A percentile compares a stretch with the other conserved stretches of the same genome.
These are phyloP conservation scores for Chytridiales sp. DNA, from an alignment of 371 early-diverging fungal genomes.

Conservation along the genomic window DNA sequence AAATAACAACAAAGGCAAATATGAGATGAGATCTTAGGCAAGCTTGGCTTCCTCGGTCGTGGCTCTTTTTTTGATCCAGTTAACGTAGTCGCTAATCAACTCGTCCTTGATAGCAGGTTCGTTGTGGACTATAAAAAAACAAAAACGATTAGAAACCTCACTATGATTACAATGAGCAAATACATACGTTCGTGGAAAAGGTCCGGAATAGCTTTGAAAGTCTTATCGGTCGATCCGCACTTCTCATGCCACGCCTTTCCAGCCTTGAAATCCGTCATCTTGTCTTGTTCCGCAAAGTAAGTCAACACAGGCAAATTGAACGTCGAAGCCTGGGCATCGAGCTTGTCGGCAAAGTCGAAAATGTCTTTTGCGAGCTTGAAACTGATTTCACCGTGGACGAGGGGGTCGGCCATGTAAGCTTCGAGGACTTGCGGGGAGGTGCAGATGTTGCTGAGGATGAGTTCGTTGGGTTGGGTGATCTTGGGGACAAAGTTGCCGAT, in stretches of 20 bases:
- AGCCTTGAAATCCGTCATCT: slow-evolving; percentile 17
- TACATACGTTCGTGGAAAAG: slow-evolving; percentile 25
- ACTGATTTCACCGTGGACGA: slow-evolving; percentile 23
- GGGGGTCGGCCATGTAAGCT: slow-evolving; percentile 20
- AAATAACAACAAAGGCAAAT: too few species aligned
- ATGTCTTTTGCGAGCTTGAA: slow-evolving; percentile 25
- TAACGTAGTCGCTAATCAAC: slow-evolving; percentile 28
- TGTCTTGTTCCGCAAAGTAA: slow-evolving; percentile 22
- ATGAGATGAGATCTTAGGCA: too few species aligned
- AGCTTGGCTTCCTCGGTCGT: too few species aligned
- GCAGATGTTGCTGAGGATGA: slow-evolving; percentile 19
- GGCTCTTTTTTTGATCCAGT: slow-evolving; percentile 23
- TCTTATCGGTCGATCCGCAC: slow-evolving; percentile 22
- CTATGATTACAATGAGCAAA: neutral
- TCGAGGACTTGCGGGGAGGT: slow-evolving; percentile 11
- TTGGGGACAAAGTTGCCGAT: slow-evolving; percentile 19
- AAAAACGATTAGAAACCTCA: neutral
- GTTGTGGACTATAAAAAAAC: slow-evolving; percentile 23
- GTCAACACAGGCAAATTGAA: slow-evolving; percentile 27
- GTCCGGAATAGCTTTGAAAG: slow-evolving; percentile 14
- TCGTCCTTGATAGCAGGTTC: slow-evolving; percentile 21
- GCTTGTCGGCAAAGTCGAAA: slow-evolving; percentile 4
- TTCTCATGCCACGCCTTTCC: slow-evolving; percentile 10
- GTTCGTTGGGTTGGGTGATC: slow-evolving; percentile 23
- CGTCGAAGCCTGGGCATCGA: slow-evolving; percentile 9